Conservation (phyloP, 2,329 filamentous ascomycete genomes). For the Emmonsiellopsis sp. region DNA sequence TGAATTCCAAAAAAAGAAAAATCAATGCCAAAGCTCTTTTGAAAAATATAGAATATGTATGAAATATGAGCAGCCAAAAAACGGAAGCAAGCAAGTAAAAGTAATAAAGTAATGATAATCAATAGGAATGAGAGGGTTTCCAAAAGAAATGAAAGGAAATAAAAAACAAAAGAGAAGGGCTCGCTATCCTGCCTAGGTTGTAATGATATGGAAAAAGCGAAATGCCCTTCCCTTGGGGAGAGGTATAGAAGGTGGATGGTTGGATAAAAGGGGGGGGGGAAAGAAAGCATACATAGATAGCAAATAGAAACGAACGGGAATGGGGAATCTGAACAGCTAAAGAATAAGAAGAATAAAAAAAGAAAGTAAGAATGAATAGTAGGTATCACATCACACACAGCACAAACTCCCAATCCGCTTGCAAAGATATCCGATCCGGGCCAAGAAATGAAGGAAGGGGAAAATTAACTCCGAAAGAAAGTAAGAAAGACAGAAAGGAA, state of each 20-base stretch:
- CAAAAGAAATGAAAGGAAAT: neutral
- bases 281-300: neutral
- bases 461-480: neutral
- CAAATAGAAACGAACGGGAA: neutral
- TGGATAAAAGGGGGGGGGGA: neutral
- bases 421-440: too few relatives aligned
- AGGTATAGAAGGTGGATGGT: too few relatives aligned
- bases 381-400: too few relatives aligned
- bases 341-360: slow-evolving; percentile 1
- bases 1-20: too few relatives aligned
- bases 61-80: too few relatives aligned
- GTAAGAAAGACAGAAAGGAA: neutral
- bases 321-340: neutral
- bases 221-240: too few relatives aligned
- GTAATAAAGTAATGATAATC: neutral
- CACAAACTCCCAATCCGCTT: too few relatives aligned
- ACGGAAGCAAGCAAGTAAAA: too few relatives aligned
- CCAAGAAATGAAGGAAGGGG: too few relatives aligned
- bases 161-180: neutral
- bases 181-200: neutral
- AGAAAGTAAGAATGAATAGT: neutral
- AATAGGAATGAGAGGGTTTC: neutral
- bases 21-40: too few relatives aligned
- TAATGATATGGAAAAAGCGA: too few relatives aligned
- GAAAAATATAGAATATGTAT: too few relatives aligned